A percentile compares a stretch with the other conserved stretches of the same genome.
Evolutionary conservation across 306 rosid species (phyloP).

Genomic region (Pterocarpus macrocarpus): DNA sequence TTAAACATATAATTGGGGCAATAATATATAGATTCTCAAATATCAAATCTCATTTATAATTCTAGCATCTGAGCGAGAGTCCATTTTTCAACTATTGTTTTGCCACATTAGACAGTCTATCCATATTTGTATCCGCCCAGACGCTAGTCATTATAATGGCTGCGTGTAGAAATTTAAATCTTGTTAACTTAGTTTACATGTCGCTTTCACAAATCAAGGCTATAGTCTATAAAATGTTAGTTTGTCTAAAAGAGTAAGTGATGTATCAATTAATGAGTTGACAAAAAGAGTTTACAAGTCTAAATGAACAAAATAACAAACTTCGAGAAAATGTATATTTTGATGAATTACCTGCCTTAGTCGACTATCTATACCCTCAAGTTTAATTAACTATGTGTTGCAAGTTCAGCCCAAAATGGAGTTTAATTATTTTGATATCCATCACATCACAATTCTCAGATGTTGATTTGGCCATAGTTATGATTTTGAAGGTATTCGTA

Average conservation of each 20-base stretch:
- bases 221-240: not conserved
- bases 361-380: no score
- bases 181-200: not conserved
- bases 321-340: no score
- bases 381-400: no score
- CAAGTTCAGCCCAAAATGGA: no score
- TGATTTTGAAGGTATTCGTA: not conserved
- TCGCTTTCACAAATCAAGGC: not conserved
- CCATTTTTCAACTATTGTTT: constrained; percentile 10
- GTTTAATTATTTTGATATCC: no score
- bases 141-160: not conserved
- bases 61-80: not conserved
- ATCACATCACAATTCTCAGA: not conserved
- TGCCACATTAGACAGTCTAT: not conserved
- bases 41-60: not conserved
- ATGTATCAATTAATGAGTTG: no score
- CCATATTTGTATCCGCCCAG: not conserved
- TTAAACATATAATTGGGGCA: not conserved
- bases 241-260: not conserved
- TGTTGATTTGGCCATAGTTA: not conserved
- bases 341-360: no score
- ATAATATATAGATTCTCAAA: not conserved
- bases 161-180: not conserved
- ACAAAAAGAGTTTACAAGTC: no score
- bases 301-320: no score